Evolutionary conservation across 768 basidiomycete species (phyloP).

Genomic region (Agaricus sinodeliciosus): DNA sequence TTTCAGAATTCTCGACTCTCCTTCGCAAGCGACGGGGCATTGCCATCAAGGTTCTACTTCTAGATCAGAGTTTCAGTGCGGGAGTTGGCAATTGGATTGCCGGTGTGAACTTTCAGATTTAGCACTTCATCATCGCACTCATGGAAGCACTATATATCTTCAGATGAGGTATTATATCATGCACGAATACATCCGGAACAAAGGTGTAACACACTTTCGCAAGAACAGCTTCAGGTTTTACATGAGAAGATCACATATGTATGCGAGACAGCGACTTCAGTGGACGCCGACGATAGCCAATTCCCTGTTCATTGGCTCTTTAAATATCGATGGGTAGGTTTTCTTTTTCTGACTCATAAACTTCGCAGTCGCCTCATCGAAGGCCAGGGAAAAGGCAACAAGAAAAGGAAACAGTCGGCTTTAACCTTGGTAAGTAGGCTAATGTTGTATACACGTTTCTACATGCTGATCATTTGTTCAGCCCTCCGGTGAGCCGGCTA

Average conservation of each 20-base stretch:
- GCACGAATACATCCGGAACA: constrained; percentile 68
- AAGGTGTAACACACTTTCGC: constrained; percentile 47
- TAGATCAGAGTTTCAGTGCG: constrained; percentile 76
- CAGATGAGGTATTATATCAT: constrained; percentile 72
- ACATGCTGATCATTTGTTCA: constrained; percentile 19
- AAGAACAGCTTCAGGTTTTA: constrained; percentile 40
- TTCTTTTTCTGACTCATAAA: not conserved
- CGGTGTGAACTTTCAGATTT: constrained; percentile 29
- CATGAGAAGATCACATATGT: constrained; percentile 49
- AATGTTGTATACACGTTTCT: not conserved
- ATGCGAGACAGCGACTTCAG: constrained; percentile 54
- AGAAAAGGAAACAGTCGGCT: constrained; percentile 27
- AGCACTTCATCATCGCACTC: not conserved
- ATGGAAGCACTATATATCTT: not conserved
- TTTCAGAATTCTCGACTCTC: constrained; percentile 41
- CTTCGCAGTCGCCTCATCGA: not conserved
- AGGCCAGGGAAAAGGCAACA: constrained; percentile 49
- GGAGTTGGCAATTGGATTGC: constrained; percentile 84
- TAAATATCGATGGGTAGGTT: constrained; percentile 57
- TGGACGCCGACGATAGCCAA: constrained; percentile 59
- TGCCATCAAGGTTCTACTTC: constrained; percentile 64
- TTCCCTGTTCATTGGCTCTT: constrained; percentile 70
- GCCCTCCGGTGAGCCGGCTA: constrained; percentile 66
- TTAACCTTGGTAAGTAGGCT: constrained; percentile 37
- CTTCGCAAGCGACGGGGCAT: constrained; percentile 50